These are phyloP conservation scores for Backusella luteola DNA, from an alignment of 192 early-diverging fungal species.

Conservation along the genomic window DNA sequence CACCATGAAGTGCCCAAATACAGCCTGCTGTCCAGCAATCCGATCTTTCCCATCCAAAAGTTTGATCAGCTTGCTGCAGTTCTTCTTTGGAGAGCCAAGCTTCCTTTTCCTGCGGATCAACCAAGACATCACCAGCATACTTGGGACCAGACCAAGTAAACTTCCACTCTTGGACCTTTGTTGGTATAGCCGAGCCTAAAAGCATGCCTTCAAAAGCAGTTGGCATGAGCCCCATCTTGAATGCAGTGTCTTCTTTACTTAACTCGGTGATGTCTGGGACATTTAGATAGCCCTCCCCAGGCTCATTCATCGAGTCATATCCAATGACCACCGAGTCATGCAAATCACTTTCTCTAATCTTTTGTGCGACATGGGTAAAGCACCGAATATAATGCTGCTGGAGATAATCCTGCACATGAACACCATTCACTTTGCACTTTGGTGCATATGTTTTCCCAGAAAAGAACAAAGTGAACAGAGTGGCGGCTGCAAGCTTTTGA, in stretches of 20 bases:
- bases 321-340: constrained; percentile 51
- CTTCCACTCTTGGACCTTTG: constrained; percentile 49
- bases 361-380: constrained; percentile 39
- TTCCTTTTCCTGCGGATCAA: constrained; percentile 43
- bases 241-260: constrained; percentile 35
- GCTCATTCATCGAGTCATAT: constrained; percentile 59
- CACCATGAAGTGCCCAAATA: constrained; percentile 55
- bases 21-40: constrained; percentile 41
- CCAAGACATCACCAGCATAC: constrained; percentile 25
- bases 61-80: constrained; percentile 28
- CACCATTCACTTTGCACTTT: constrained; percentile 43
- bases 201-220: constrained; percentile 54
- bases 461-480: constrained; percentile 59
- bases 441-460: constrained; percentile 47
- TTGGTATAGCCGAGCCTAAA: constrained; percentile 44
- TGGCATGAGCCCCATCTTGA: constrained; percentile 51
- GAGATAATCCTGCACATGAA: constrained; percentile 58
- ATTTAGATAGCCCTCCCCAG: constrained; percentile 49
- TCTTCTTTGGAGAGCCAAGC: constrained; percentile 44
- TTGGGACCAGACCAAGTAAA: constrained; percentile 51
- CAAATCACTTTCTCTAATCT: constrained; percentile 41
- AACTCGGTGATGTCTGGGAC: constrained; percentile 43
- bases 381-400: constrained; percentile 53
- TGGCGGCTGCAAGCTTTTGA: constrained; percentile 49
- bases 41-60: constrained; percentile 46